These are phyloP conservation scores for Rhizopus delemar DNA, from an alignment of 371 early-diverging fungal species.

Conservation along the genomic window DNA sequence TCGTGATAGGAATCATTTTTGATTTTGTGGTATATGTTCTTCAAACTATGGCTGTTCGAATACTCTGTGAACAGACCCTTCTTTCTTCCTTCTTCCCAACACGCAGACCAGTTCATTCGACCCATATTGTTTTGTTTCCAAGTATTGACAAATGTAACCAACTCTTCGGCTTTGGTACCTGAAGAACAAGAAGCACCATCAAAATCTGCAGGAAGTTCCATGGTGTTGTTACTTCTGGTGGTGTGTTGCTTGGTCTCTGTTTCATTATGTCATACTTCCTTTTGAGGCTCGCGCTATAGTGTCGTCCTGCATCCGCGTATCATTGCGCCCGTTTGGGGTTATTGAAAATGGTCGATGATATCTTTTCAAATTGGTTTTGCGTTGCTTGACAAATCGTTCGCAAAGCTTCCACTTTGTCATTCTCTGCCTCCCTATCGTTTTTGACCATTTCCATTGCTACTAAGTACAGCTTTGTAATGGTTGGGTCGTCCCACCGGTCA, in stretches of 20 bases:
- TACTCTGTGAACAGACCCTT: constrained; percentile 19
- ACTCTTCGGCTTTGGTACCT: constrained; percentile 15
- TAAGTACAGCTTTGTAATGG: constrained; percentile 20
- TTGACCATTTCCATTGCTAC: constrained; percentile 24
- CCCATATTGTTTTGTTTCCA: constrained; percentile 21
- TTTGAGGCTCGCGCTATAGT: constrained; percentile 21
- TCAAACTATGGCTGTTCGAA: constrained; percentile 19
- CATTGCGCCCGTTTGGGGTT: constrained; percentile 18
- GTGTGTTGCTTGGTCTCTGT: constrained; percentile 18
- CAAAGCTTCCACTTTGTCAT: constrained; percentile 19
- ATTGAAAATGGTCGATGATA: constrained; percentile 14
- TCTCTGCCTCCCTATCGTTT: constrained; percentile 19
- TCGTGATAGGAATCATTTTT: constrained; percentile 18
- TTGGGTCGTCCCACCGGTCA: constrained; percentile 21
- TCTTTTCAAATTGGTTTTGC: constrained; percentile 17
- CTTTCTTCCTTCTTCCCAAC: constrained; percentile 22
- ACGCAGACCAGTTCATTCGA: constrained; percentile 18
- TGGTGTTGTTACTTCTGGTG: constrained; percentile 24
- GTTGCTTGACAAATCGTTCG: constrained; percentile 18
- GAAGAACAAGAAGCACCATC: constrained; percentile 18
- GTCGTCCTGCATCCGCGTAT: constrained; percentile 20
- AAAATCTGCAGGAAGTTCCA: constrained; percentile 19
- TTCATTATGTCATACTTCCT: constrained; percentile 20
- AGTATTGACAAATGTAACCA: constrained; percentile 18
- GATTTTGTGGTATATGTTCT: constrained; percentile 9